Conservation (phyloP, 208 protist species). For the Strigomonas galati region DNA sequence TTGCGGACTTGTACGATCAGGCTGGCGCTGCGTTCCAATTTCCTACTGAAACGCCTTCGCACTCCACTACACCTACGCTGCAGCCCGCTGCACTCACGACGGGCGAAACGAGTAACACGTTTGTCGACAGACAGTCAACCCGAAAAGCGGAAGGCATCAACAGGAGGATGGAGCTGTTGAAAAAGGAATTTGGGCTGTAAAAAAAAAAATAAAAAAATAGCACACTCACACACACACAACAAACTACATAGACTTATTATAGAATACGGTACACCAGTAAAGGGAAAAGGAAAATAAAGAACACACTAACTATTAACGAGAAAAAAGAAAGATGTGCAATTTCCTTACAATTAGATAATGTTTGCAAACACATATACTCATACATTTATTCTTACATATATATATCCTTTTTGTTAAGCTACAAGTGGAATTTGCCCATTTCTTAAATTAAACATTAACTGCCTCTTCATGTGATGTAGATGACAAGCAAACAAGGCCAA, state of each 20-base stretch:
- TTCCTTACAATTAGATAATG: no score
- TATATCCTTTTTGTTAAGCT: background rate
- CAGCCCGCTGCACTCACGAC: background rate
- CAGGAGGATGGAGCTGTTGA: conserved; percentile 38
- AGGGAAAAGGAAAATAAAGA: background rate
- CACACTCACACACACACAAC: no score
- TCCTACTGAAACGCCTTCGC: background rate
- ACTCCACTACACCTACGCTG: background rate
- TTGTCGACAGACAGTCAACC: conserved; percentile 20
- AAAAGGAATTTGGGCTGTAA: conserved; percentile 26
- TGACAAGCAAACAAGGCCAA: no score
- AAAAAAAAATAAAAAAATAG: no score
- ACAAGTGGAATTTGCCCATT: conserved; percentile 1
- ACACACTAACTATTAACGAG: no score
- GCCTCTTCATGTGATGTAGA: no score
- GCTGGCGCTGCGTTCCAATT: background rate
- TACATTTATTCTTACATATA: conserved; percentile 9
- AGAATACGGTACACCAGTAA: background rate
- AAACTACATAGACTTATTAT: conserved; percentile 8
- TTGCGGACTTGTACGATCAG: conserved; percentile 6
- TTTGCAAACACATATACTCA: background rate
- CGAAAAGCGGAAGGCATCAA: conserved; percentile 30
- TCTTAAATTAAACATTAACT: background rate
- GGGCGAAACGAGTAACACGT: conserved; percentile 5
- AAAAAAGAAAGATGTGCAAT: no score